phyloP scores from a whole-genome alignment of 139 green algal genomes.

The Volvox africanus region DNA sequence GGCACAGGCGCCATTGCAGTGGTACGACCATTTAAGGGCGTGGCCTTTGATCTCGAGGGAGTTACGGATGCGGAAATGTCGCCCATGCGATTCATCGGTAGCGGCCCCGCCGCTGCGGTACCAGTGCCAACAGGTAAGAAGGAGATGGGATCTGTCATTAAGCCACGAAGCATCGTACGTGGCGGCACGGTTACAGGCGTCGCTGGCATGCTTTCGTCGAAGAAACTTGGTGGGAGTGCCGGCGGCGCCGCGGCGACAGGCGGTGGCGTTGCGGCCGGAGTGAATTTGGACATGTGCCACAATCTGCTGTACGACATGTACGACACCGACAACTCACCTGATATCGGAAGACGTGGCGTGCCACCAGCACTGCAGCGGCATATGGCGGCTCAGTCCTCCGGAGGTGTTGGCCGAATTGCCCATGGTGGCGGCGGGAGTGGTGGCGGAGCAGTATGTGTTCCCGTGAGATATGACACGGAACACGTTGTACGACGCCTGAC shows the following conservation, averaged over 20 bases:
- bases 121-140: too few species aligned
- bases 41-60: not conserved
- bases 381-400: not conserved
- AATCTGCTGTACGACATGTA: conserved; percentile 15
- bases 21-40: not conserved
- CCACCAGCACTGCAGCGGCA: not conserved
- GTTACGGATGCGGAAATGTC: too few species aligned
- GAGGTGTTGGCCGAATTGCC: too few species aligned
- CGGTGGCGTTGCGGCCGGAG: not conserved
- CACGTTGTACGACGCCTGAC: not conserved
- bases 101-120: too few species aligned
- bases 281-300: conserved; percentile 9
- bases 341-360: not conserved
- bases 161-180: too few species aligned
- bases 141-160: too few species aligned
- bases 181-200: too few species aligned
- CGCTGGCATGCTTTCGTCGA: too few species aligned
- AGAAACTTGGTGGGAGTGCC: not conserved
- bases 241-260: not conserved
- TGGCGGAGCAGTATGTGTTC: not conserved
- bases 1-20: not conserved
- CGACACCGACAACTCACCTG: not conserved
- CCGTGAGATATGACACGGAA: not conserved
- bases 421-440: not conserved
- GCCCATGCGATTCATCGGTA: too few species aligned